Base-by-base conservation (phyloP, 306 rosid genomes). In the Cucumis melo region DNA sequence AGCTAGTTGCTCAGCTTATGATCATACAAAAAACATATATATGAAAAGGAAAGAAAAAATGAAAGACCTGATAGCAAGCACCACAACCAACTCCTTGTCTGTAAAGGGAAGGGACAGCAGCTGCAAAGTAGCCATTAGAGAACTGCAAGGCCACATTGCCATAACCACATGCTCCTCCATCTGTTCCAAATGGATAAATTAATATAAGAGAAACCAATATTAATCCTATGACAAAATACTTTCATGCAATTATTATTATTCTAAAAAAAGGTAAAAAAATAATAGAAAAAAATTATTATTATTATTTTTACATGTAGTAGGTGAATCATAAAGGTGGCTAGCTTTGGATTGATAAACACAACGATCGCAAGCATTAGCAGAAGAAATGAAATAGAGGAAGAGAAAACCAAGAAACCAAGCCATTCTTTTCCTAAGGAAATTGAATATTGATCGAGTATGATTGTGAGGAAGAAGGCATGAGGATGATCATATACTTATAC, bases 261-360 rank as follows among this genome's bases (percentile, higher is more conserved):
- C 36, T 32, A 32, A 46, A 59, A 21, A 51, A 4, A 20, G 3
- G 10, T 1, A 36, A 27, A 8, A 4, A 21, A 10, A 38, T 12
- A 51, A 51, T 3, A 4, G 7, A 19, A 66, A 2, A 56, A 32
- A 15, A 17, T 13, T 14, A 15, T 13, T 15, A 0, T 61, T n/a
- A 2, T 11, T n/a, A 1, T 2, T 4, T 72, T 77, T 85, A 91
- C 98, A 77, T 66, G 98, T 88, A 79, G 90, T 92, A 8, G 91
- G 75, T 42, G 92, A 78, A 10, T 77, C 82, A 54, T 85, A 76
- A 86, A 89, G 91, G 78, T 55, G 84, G 4, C 92, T 73, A 55
- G 92, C 92, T 77, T 83, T 91, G 56, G 91, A 61, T 80, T 85
- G 88, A 38, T 51, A 51, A 16, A 51, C 56, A 51, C 56, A 51